A percentile compares a stretch with the other conserved stretches of the same genome.
These are phyloP conservation scores for Mesembryanthemum crystallinum DNA, from an alignment of 148 eudicot genomes.

Conservation along the genomic window DNA sequence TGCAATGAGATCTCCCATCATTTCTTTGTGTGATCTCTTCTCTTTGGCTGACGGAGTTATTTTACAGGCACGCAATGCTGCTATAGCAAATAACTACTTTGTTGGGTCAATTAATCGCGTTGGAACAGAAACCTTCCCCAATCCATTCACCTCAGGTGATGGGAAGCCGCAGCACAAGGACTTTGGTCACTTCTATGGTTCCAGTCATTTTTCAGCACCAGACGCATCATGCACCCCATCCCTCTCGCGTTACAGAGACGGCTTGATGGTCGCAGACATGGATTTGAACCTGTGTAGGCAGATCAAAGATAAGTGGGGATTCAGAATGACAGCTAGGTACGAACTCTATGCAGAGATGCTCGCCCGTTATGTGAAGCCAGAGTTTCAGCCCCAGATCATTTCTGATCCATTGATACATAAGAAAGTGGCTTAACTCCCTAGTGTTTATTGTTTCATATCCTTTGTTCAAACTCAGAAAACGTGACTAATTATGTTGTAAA, in stretches of 20 bases:
- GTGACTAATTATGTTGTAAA: background rate
- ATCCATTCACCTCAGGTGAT: slow-evolving; percentile 94
- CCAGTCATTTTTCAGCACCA: slow-evolving; percentile 93
- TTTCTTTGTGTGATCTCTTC: background rate
- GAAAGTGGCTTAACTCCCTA: slow-evolving; percentile 23
- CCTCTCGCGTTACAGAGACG: slow-evolving; percentile 74
- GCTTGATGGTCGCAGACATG: slow-evolving; percentile 82
- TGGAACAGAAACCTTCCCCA: slow-evolving; percentile 86
- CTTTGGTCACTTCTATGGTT: slow-evolving; percentile 97
- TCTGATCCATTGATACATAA: slow-evolving; percentile 77
- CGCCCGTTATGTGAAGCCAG: slow-evolving; percentile 55
- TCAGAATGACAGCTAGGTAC: slow-evolving; percentile 89
- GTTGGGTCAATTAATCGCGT: slow-evolving; percentile 95
- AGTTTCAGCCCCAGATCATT: slow-evolving; percentile 81
- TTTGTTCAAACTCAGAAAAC: background rate
- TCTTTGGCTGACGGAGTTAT: background rate
- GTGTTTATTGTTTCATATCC: background rate
- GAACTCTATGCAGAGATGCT: slow-evolving; percentile 79
- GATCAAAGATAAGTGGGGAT: slow-evolving; percentile 92
- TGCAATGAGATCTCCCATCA: background rate
- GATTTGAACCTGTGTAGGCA: slow-evolving; percentile 95
- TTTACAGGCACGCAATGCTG: slow-evolving; percentile 92
- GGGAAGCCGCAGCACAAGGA: slow-evolving; percentile 92
- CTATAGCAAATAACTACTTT: slow-evolving; percentile 90
- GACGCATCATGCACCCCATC: slow-evolving; percentile 92